Percentiles rank a stretch among this genome's conserved stretches.
Evolutionary conservation across 495 filamentous ascomycete species (phyloP).

Genomic region (Tuber borchii): DNA sequence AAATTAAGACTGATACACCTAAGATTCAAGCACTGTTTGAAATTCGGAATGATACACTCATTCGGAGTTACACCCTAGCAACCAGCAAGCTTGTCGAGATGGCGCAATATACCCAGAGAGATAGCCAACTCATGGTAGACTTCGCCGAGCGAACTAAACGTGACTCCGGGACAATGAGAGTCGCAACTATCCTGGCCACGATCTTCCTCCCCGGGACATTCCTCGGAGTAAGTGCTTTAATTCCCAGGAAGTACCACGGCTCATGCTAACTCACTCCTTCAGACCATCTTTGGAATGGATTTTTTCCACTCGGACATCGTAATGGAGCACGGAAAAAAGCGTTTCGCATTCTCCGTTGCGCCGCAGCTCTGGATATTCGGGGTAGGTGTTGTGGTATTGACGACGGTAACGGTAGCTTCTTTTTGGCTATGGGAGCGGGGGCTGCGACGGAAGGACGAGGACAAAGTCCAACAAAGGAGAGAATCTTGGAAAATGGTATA

Average conservation of each 20-base stretch:
- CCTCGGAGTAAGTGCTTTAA: constrained; percentile 13
- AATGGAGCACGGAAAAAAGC: not conserved
- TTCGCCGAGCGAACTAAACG: constrained; percentile 13
- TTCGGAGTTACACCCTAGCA: constrained; percentile 7
- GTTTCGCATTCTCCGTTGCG: not conserved
- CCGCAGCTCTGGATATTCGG: constrained; percentile 7
- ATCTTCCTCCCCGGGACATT: constrained; percentile 23
- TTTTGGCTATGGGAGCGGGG: constrained; percentile 9
- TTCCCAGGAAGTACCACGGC: not conserved
- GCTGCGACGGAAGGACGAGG: not conserved
- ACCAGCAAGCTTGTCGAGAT: constrained; percentile 6
- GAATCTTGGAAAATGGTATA: not conserved
- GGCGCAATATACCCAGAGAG: not conserved
- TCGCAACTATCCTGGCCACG: constrained; percentile 19
- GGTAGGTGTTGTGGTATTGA: not conserved
- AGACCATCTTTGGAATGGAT: constrained; percentile 15
- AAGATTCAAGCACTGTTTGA: constrained; percentile 17
- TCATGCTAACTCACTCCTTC: not conserved
- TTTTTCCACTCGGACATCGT: constrained; percentile 8
- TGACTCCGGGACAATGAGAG: constrained; percentile 16
- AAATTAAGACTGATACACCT: not conserved
- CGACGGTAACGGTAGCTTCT: constrained; percentile 8
- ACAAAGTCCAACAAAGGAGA: not conserved
- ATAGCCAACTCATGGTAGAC: constrained; percentile 4
- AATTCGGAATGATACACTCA: constrained; percentile 15